A percentile compares a stretch with the other conserved stretches of the same genome.
Conservation (phyloP, 495 filamentous ascomycete species). For the Cenococcum geophilum region DNA sequence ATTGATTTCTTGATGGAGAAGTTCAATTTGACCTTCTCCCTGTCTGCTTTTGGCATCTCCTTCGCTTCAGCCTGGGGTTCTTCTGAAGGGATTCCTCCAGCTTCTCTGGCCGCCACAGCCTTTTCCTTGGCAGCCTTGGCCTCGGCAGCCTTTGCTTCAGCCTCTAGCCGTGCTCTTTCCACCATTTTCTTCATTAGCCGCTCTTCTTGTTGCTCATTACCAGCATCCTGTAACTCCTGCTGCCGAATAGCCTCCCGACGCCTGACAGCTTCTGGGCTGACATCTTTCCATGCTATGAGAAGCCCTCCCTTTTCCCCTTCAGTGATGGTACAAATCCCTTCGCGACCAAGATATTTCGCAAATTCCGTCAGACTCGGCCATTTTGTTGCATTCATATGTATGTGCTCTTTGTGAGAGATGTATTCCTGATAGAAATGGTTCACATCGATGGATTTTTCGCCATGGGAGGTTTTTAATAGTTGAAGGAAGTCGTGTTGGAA, state of each 20-base stretch:
- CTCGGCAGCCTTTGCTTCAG: constrained; percentile 43
- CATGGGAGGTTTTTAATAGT: constrained; percentile 69
- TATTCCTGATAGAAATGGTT: constrained; percentile 94
- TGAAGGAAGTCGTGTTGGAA: constrained; percentile 77
- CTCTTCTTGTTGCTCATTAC: constrained; percentile 85
- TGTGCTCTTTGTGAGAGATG: constrained; percentile 72
- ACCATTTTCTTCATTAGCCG: constrained; percentile 73
- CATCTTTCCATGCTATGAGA: constrained; percentile 85
- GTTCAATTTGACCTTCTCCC: constrained; percentile 22
- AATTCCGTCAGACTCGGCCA: constrained; percentile 85
- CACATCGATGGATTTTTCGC: constrained; percentile 74
- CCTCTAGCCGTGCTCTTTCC: constrained; percentile 57
- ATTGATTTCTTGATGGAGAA: constrained; percentile 23
- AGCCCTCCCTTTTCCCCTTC: constrained; percentile 80
- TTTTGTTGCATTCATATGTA: constrained; percentile 88
- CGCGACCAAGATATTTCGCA: constrained; percentile 72
- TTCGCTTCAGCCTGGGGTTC: constrained; percentile 1
- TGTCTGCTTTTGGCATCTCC: neutral
- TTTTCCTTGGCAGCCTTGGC: constrained; percentile 37
- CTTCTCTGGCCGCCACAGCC: constrained; percentile 5
- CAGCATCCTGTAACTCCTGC: constrained; percentile 79
- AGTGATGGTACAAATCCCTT: constrained; percentile 79
- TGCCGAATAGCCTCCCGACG: constrained; percentile 71
- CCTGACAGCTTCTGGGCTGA: constrained; percentile 73
- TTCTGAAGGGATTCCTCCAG: neutral